These are phyloP conservation scores for Polymyxa betae DNA, from an alignment of 208 protist genomes.

Conservation along the genomic window DNA sequence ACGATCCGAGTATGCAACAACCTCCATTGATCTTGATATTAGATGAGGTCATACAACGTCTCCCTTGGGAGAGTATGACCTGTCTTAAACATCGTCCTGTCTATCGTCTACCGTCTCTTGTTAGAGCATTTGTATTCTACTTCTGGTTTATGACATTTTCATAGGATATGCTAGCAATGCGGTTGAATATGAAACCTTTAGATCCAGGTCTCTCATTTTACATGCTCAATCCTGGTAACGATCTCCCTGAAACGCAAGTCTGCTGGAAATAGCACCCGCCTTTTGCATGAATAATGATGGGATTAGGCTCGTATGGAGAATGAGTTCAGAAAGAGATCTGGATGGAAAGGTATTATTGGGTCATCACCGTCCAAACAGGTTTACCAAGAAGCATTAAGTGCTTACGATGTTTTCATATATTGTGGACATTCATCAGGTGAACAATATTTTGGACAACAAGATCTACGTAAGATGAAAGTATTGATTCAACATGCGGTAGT, in stretches of 20 bases:
- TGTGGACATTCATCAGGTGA: constrained; percentile 70
- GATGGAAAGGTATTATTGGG: constrained; percentile 67
- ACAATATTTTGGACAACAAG: constrained; percentile 47
- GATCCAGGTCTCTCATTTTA: constrained; percentile 56
- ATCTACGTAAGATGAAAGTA: neutral
- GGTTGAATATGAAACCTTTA: neutral
- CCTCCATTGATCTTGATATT: constrained; percentile 15
- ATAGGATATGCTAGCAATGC: neutral
- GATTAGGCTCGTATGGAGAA: constrained; percentile 55
- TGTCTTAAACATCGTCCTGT: constrained; percentile 38
- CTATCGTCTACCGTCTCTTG: constrained; percentile 48
- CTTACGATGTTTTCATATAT: constrained; percentile 66
- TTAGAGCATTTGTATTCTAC: neutral
- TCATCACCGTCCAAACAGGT: constrained; percentile 54
- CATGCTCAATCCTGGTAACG: constrained; percentile 70
- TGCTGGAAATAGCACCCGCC: neutral
- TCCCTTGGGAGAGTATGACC: constrained; percentile 60
- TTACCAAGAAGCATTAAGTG: constrained; percentile 55
- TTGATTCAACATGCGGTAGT: neutral
- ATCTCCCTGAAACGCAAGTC: constrained; percentile 67
- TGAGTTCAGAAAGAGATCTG: constrained; percentile 51
- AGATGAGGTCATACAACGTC: constrained; percentile 35
- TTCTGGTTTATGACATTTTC: neutral
- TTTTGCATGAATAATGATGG: neutral
- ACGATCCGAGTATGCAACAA: neutral